Base-by-base conservation (phyloP, 441 rosid species). In the Gossypium schwendimanii region DNA sequence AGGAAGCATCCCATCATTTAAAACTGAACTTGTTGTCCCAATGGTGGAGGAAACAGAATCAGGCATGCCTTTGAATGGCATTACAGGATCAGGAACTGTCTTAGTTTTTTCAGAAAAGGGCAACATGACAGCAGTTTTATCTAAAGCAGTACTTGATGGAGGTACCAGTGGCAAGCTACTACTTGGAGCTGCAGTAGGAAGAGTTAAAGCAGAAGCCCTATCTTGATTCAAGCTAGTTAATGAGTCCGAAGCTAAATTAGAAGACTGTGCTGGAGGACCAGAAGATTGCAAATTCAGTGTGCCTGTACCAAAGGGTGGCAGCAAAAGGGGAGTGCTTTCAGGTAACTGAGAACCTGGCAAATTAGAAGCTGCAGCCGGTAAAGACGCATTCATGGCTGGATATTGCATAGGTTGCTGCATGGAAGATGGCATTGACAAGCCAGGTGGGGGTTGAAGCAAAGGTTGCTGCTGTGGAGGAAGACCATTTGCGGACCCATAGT, bases 381-480 rank as follows among this genome's bases (percentile, higher is more conserved):
- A 53, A 0, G 54, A 63, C 7, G 31, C 44, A 69, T 65, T 81
- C 71, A 75, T 69, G 39, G 63, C 17, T 63, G 77, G 83, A 64
- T 81, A 75, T 60, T 81, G 83, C 75, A 81, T 49, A 11, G 84
- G 52, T 45, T 81, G 81, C 20, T 65, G 80, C 79, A 79, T 58
- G 53, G 80, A 59, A 64, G 78, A 73, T 45, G 80, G 74, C 79
- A 82, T 70, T 33, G 82, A 57, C 73, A 83, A 61, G 45, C 81
- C 76, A 10, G 70, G 72, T 67, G 61, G 79, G 8, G 70, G 75
- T 45, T 50, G 73, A 44, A 79, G 67, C 72, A 80, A 74, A 59
- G 72, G 64, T 63, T 74, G 86, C 72, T 74, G 84, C 33, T 72
- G 84, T 14, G 70, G 44, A 53, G 70, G 81, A 21, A 72, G 72